These are phyloP conservation scores for Leishmania major DNA, from an alignment of 208 protist genomes.

Conservation along the genomic window DNA sequence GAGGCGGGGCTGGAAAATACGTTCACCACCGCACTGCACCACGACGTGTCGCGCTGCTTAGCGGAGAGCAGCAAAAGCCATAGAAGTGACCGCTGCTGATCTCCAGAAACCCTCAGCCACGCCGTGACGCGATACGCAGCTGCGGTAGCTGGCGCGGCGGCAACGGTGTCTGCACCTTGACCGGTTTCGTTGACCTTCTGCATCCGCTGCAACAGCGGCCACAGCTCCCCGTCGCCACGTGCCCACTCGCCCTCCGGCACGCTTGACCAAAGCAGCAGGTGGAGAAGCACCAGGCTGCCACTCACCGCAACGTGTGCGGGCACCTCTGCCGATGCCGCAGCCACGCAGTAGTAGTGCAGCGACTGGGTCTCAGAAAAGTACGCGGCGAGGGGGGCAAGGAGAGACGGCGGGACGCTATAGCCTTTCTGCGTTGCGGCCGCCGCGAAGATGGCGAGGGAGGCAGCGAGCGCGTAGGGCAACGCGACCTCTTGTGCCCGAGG, in stretches of 20 bases:
- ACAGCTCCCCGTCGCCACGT: slow-evolving; percentile 20
- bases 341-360: slow-evolving; percentile 23
- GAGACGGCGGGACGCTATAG: background rate
- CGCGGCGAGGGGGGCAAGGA: slow-evolving; percentile 9
- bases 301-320: slow-evolving; percentile 10
- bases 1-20: slow-evolving; percentile 22
- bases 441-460: slow-evolving; percentile 26
- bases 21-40: slow-evolving; percentile 14
- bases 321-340: background rate
- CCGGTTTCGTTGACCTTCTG: background rate
- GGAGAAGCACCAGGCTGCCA: slow-evolving; percentile 30
- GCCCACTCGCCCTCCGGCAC: slow-evolving; percentile 9
- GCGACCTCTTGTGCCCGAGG: slow-evolving; percentile 8
- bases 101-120: slow-evolving; percentile 17
- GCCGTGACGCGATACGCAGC: background rate
- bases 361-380: slow-evolving; percentile 27
- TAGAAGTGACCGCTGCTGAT: slow-evolving; percentile 20
- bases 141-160: background rate
- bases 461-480: slow-evolving; percentile 38
- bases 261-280: slow-evolving; percentile 26
- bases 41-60: slow-evolving; percentile 14
- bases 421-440: slow-evolving; percentile 9
- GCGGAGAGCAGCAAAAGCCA: slow-evolving; percentile 23
- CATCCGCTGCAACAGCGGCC: slow-evolving; percentile 19
- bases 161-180: background rate